Base-by-base conservation (phyloP, 2,329 filamentous ascomycete genomes). In the Talaromyces marneffei region DNA sequence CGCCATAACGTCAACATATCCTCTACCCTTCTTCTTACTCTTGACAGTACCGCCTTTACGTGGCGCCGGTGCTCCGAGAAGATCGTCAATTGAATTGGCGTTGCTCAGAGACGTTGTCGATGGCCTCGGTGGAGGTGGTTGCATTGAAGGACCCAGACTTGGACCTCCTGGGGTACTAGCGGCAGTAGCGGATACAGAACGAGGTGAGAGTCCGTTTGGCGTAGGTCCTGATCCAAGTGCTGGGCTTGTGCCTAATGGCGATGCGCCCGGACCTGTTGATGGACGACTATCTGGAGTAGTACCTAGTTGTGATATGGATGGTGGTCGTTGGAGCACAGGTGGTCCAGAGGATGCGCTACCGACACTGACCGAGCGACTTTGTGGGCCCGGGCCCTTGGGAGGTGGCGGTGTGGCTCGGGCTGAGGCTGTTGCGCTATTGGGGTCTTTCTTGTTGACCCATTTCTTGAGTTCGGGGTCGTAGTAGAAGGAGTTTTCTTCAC, bases 1-100 rank as follows among this genome's bases (percentile, higher is more conserved):
- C 9, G 89, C 89, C 92, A 97, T 97, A 63, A 99, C 91, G 82
- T 99, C 94, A 31, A 99, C 87, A 80, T 99, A 99, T 29, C 92
- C 82, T 31, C 91, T 88, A 23, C 88, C 86, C 81, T 92, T 96
- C 80, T 91, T 91, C 69, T 84, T 80, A 74, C 89, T 91, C 74
- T 85, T 89, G 70, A 82, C 82, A 4, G 81, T 79, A 68, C 72
- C 76, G 2, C 82, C 83, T 63, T 89, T 92, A 65, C 90, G 84
- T 18, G 89, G 84, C 31, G 82, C 84, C 3, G 89, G 85, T 4
- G 89, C 87, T 4, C 90, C 90, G 23, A 99, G 79, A 65, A 99
- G 79, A 73, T 99, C 94, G 69, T 99, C 94, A 71, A 99, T 95
- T 68, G 89, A 94, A 75, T 88, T 95, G n/a, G 91, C 91, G 71